Percentiles rank a stretch among this genome's conserved stretches.
Evolutionary conservation across 2,329 filamentous ascomycete species (phyloP).

Genomic region (Dactylellina drechsleri): DNA sequence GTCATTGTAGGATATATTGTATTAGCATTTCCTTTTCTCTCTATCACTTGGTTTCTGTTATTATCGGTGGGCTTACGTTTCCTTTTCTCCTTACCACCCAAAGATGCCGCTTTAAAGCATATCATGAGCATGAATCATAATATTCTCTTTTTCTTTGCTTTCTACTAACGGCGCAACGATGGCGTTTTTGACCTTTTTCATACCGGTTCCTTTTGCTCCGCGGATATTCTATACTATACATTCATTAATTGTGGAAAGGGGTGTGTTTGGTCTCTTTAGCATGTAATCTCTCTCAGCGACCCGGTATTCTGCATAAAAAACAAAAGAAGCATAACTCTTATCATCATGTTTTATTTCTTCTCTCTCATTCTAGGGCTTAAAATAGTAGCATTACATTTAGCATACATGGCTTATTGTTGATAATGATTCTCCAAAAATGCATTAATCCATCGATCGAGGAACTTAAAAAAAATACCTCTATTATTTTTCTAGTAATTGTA

Average conservation of each 20-base stretch:
- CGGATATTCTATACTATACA: slow-evolving; percentile 7
- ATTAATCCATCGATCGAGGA: not conserved
- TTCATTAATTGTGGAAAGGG: slow-evolving; percentile 10
- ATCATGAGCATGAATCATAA: slow-evolving; percentile 16
- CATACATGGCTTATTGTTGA: not conserved
- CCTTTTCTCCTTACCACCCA: slow-evolving; percentile 1
- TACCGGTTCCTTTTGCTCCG: slow-evolving; percentile 11
- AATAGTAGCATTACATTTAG: not conserved
- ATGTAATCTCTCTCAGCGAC: slow-evolving; percentile 38
- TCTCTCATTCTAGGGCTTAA: not conserved
- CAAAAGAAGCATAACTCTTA: slow-evolving; percentile 17
- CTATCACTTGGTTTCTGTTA: slow-evolving; percentile 9
- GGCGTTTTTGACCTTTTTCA: slow-evolving; percentile 22
- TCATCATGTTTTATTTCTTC: not conserved
- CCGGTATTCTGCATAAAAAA: slow-evolving; percentile 24
- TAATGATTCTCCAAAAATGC: not conserved
- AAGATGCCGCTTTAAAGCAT: slow-evolving; percentile 1
- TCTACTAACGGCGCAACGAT: slow-evolving; percentile 24
- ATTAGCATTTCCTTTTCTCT: not conserved
- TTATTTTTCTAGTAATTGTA: slow-evolving; percentile 7
- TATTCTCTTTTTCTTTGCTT: slow-evolving; percentile 2
- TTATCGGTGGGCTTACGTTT: slow-evolving; percentile 24
- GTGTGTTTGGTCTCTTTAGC: slow-evolving; percentile 13
- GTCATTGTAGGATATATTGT: slow-evolving; percentile 36
- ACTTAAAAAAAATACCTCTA: not conserved